Conservation (phyloP, 768 basidiomycete species). For the Gymnopilus dilepis region DNA sequence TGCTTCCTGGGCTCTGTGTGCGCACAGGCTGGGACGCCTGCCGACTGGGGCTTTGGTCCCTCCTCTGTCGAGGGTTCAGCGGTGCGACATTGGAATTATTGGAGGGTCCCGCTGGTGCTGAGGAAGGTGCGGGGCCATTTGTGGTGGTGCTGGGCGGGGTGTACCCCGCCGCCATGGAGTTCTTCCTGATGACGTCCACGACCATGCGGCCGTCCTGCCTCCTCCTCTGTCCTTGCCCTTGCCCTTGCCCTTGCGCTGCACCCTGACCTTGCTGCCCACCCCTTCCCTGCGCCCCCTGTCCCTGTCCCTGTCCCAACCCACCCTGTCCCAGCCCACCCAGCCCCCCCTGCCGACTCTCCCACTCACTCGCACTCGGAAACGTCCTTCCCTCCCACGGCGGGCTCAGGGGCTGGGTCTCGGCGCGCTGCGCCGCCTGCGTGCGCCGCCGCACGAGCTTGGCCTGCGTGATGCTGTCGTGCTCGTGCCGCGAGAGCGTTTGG, state of each 20-base stretch:
- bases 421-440: conserved; percentile 68
- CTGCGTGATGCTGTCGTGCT: conserved; percentile 83
- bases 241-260: conserved; percentile 9
- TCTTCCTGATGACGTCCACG: conserved; percentile 60
- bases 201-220: conserved; percentile 47
- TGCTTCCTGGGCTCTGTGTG: no score
- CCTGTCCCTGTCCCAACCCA: conserved; percentile 4
- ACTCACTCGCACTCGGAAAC: conserved; percentile 27
- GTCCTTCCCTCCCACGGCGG: conserved; percentile 33
- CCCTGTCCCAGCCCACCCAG: not conserved
- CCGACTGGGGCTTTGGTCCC: not conserved
- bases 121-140: conserved; percentile 13
- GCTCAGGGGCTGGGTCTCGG: conserved; percentile 31
- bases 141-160: not conserved
- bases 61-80: no score
- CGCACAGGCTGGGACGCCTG: not conserved
- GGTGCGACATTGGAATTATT: no score
- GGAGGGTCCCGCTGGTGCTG: conserved; percentile 14
- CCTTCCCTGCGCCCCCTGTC: conserved; percentile 24
- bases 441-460: conserved; percentile 81
- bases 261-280: conserved; percentile 15
- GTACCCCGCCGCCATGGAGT: conserved; percentile 36
- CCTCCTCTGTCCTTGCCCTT: conserved; percentile 9
- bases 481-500: conserved; percentile 70
- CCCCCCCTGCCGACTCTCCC: not conserved